A percentile compares a stretch with the other conserved stretches of the same genome.
These are phyloP conservation scores for Kwoniella pini DNA, from an alignment of 768 basidiomycete species.

Conservation along the genomic window DNA sequence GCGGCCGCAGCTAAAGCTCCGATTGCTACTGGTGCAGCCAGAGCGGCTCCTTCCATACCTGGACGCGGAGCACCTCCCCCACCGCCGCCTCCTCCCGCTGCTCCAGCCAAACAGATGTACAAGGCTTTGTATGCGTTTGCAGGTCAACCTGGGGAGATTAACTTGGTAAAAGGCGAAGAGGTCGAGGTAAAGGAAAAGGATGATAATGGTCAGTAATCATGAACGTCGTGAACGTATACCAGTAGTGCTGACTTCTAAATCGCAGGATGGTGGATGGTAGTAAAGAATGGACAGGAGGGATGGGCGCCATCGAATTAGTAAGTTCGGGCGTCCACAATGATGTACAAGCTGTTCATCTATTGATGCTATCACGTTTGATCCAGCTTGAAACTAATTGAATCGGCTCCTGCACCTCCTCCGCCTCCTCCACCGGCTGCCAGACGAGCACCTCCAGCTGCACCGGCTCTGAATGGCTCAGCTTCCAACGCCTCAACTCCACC, in stretches of 20 bases:
- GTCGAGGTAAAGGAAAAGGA: slow-evolving; percentile 90
- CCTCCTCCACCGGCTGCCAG: slow-evolving; percentile 64
- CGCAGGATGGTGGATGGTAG: slow-evolving; percentile 92
- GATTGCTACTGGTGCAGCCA: slow-evolving; percentile 42
- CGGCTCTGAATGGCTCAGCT: slow-evolving; percentile 32
- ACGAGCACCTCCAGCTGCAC: slow-evolving; percentile 57
- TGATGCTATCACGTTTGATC: not conserved
- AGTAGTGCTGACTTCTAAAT: not conserved
- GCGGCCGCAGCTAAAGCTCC: slow-evolving; percentile 24
- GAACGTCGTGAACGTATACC: not conserved
- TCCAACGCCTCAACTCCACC: slow-evolving; percentile 51
- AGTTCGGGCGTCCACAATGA: slow-evolving; percentile 5
- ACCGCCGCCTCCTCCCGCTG: slow-evolving; percentile 62
- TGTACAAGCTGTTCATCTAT: not conserved
- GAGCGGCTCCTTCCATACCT: slow-evolving; percentile 53
- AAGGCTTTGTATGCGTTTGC: slow-evolving; percentile 85
- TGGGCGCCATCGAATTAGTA: slow-evolving; percentile 78
- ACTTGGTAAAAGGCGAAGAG: slow-evolving; percentile 82
- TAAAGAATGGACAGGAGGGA: slow-evolving; percentile 76
- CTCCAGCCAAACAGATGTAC: slow-evolving; percentile 72
- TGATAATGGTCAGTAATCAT: slow-evolving; percentile 64
- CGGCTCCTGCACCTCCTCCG: slow-evolving; percentile 67
- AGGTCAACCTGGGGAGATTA: slow-evolving; percentile 90
- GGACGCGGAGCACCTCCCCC: slow-evolving; percentile 56
- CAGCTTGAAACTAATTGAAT: slow-evolving; percentile 70